A percentile compares a stretch with the other conserved stretches of the same genome.
Conservation (phyloP, 116 monocot species). For the Phalaenopsis hybrid region DNA sequence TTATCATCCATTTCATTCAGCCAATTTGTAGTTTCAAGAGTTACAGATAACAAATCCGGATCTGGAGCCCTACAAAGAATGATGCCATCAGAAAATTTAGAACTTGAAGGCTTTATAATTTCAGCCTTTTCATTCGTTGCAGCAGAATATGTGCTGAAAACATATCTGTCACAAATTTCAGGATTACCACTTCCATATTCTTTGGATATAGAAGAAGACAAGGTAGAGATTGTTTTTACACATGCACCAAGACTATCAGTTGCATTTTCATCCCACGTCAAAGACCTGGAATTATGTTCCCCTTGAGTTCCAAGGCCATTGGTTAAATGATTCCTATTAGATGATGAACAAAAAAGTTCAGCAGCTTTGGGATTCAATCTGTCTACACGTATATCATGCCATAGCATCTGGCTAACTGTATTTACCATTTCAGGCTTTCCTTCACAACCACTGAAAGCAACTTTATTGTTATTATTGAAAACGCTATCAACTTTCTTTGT, state of each 20-base stretch:
- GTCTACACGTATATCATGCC: slow-evolving; percentile 27
- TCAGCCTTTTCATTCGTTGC: slow-evolving; percentile 73
- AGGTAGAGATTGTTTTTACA: not conserved
- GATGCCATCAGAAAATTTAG: slow-evolving; percentile 18
- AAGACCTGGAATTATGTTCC: not conserved
- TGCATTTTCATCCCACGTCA: not conserved
- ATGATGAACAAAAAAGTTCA: slow-evolving; percentile 11
- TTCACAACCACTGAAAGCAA: slow-evolving; percentile 39
- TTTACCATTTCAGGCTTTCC: slow-evolving; percentile 61
- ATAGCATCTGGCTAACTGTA: slow-evolving; percentile 22
- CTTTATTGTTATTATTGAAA: slow-evolving; percentile 7
- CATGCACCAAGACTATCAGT: not conserved
- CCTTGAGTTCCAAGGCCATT: slow-evolving; percentile 3
- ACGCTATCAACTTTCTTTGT: not conserved
- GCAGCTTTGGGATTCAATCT: slow-evolving; percentile 22
- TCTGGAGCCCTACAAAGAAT: slow-evolving; percentile 19
- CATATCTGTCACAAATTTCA: not conserved
- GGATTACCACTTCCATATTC: not conserved
- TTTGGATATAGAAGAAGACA: not conserved
- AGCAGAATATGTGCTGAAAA: slow-evolving; percentile 30
- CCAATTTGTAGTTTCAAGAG: slow-evolving; percentile 18
- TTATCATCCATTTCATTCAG: slow-evolving; percentile 11
- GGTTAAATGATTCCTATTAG: slow-evolving; percentile 15
- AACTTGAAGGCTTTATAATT: slow-evolving; percentile 35
- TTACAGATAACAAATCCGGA: slow-evolving; percentile 17